Conservation (phyloP, 202 grass and related monocot species). For the Panicum hallii region DNA sequence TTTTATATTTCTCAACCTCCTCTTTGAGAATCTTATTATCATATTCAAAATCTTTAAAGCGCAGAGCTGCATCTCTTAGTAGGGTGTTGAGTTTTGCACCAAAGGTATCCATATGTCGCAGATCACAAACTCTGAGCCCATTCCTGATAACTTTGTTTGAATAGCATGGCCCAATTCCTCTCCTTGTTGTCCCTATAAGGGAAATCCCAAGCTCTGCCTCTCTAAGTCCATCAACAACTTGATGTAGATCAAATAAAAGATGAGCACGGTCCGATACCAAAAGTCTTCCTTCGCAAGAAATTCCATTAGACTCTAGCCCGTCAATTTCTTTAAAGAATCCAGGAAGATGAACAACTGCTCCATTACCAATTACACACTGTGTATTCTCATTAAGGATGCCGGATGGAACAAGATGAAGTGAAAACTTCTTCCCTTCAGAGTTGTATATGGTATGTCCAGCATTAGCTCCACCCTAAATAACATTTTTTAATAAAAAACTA, state of each 20-base stretch:
- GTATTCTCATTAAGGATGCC: slow-evolving; percentile 91
- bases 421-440: slow-evolving; percentile 88
- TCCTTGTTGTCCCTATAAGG: slow-evolving; percentile 86
- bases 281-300: slow-evolving; percentile 77
- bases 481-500: slow-evolving; percentile 23
- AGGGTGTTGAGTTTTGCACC: slow-evolving; percentile 73
- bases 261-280: slow-evolving; percentile 86
- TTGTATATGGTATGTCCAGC: slow-evolving; percentile 98
- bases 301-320: slow-evolving; percentile 72
- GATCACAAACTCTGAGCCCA: slow-evolving; percentile 76
- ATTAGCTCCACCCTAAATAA: slow-evolving; percentile 85
- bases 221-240: slow-evolving; percentile 83
- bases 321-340: slow-evolving; percentile 91
- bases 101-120: slow-evolving; percentile 89
- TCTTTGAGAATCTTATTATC: slow-evolving; percentile 65
- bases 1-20: slow-evolving; percentile 84
- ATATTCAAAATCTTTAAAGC: slow-evolving; percentile 84
- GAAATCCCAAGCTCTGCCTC: slow-evolving; percentile 76
- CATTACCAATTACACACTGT: slow-evolving; percentile 86
- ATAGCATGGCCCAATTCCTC: slow-evolving; percentile 93
- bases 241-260: slow-evolving; percentile 97
- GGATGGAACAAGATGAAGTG: slow-evolving; percentile 90
- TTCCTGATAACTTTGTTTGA: slow-evolving; percentile 84
- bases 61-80: slow-evolving; percentile 68
- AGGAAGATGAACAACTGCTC: slow-evolving; percentile 87